Evolutionary conservation across 2,329 filamentous ascomycete species (phyloP).

Genomic region (Aspergillus tubingensis): DNA sequence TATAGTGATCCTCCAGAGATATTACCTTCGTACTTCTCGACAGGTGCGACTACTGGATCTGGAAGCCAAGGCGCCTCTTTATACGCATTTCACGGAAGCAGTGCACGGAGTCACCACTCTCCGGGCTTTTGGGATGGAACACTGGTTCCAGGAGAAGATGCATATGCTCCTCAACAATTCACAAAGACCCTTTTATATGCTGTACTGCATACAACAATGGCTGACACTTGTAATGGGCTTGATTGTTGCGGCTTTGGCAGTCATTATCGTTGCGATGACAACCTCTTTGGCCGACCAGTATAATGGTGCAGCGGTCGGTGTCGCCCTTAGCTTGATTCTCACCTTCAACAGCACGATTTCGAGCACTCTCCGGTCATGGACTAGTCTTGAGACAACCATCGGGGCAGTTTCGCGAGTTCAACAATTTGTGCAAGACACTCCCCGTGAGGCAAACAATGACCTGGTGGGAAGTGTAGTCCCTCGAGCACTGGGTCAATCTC

Average conservation of each 20-base stretch:
- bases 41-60: conserved; percentile 10
- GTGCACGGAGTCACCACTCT: neutral
- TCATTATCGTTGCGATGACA: conserved; percentile 46
- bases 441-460: conserved; percentile 9
- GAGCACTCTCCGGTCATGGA: conserved; percentile 27
- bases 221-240: conserved; percentile 45
- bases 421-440: conserved; percentile 11
- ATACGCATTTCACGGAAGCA: conserved; percentile 3
- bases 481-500: no score
- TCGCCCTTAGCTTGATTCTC: conserved; percentile 51
- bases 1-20: neutral
- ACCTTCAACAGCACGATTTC: conserved; percentile 49
- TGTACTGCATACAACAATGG: conserved; percentile 48
- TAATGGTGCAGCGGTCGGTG: conserved; percentile 47
- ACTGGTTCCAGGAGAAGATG: neutral
- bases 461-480: neutral
- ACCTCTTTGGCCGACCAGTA: conserved; percentile 37
- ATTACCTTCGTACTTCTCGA: conserved; percentile 6
- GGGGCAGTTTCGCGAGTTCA: conserved; percentile 43
- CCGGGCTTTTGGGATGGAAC: neutral
- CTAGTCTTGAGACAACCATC: conserved; percentile 24
- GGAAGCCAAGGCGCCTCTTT: conserved; percentile 8
- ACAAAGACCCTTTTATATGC: conserved; percentile 49
- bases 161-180: conserved; percentile 37
- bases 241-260: conserved; percentile 44